Conservation (phyloP, 2,329 filamentous ascomycete genomes). For the Cercospora zeae-maydis region DNA sequence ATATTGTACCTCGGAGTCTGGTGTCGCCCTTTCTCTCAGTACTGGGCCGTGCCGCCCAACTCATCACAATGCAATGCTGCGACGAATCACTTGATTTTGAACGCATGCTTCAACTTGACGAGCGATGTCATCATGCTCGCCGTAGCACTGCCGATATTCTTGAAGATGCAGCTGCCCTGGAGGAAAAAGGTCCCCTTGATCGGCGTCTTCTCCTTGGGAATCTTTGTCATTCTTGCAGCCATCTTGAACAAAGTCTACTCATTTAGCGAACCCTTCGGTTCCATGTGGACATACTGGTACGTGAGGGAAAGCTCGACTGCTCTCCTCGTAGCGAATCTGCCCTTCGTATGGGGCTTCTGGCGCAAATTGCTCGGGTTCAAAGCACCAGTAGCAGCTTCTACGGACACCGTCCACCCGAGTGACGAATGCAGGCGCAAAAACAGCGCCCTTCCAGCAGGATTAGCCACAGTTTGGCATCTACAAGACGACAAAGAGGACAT, state of each 20-base stretch:
- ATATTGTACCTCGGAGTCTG: conserved; percentile 41
- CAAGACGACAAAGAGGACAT: conserved; percentile 3
- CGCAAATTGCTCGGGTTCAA: conserved; percentile 40
- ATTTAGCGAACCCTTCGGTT: conserved; percentile 55
- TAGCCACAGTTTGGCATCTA: conserved; percentile 8
- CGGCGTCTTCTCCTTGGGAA: conserved; percentile 55
- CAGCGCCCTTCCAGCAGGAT: conserved; percentile 12
- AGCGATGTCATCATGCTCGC: conserved; percentile 46
- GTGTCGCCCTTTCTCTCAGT: conserved; percentile 40
- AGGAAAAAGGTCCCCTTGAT: conserved; percentile 53
- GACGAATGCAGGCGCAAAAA: conserved; percentile 7
- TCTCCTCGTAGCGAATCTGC: conserved; percentile 59
- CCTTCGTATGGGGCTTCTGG: conserved; percentile 57
- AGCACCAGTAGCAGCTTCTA: not conserved
- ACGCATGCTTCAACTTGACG: conserved; percentile 44
- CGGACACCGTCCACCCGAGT: not conserved
- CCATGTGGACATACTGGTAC: conserved; percentile 59
- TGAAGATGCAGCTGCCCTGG: conserved; percentile 42
- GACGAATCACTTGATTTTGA: conserved; percentile 39
- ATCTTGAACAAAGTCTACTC: conserved; percentile 61
- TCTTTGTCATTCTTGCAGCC: conserved; percentile 56
- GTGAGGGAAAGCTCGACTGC: conserved; percentile 58
- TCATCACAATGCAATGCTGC: conserved; percentile 42
- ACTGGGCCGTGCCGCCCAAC: conserved; percentile 36
- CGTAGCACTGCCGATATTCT: conserved; percentile 46